A percentile compares a stretch with the other conserved stretches of the same genome.
These are phyloP conservation scores for Geranium incanum DNA, from an alignment of 441 rosid genomes.

Conservation along the genomic window DNA sequence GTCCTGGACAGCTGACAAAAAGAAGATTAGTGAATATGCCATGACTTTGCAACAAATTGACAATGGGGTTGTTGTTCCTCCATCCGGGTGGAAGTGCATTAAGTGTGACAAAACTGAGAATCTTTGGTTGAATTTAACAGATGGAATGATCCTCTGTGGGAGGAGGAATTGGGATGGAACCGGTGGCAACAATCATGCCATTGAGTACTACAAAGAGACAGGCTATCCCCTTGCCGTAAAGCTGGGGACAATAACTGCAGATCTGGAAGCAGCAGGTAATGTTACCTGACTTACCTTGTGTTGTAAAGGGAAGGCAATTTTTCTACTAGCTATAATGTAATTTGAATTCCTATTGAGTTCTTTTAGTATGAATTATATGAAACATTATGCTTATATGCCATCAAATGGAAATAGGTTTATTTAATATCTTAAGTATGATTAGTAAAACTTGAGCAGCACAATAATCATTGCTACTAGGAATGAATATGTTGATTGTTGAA, in stretches of 20 bases:
- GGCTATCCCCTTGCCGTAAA: conserved; percentile 86
- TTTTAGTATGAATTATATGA: neutral
- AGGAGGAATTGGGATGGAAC: conserved; percentile 93
- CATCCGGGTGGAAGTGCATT: conserved; percentile 81
- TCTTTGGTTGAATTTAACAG: conserved; percentile 92
- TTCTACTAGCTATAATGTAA: neutral
- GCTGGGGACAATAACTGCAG: conserved; percentile 91
- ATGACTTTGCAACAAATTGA: conserved; percentile 63
- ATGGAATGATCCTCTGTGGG: conserved; percentile 92
- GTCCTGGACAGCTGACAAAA: conserved; percentile 87
- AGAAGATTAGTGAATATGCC: conserved; percentile 69
- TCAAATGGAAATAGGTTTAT: neutral
- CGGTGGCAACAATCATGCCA: conserved; percentile 94
- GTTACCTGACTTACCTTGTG: conserved; percentile 21
- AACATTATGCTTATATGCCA: neutral
- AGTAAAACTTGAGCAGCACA: neutral
- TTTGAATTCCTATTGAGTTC: neutral
- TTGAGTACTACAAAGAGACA: conserved; percentile 78
- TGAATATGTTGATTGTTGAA: neutral
- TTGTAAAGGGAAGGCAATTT: neutral
- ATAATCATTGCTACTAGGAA: neutral
- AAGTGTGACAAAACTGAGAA: conserved; percentile 88
- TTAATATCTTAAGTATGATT: neutral
- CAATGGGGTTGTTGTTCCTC: conserved; percentile 64
- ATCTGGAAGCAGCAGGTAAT: conserved; percentile 94